Conservation (phyloP, 768 basidiomycete species). For the Xerocomus potaroensis region DNA sequence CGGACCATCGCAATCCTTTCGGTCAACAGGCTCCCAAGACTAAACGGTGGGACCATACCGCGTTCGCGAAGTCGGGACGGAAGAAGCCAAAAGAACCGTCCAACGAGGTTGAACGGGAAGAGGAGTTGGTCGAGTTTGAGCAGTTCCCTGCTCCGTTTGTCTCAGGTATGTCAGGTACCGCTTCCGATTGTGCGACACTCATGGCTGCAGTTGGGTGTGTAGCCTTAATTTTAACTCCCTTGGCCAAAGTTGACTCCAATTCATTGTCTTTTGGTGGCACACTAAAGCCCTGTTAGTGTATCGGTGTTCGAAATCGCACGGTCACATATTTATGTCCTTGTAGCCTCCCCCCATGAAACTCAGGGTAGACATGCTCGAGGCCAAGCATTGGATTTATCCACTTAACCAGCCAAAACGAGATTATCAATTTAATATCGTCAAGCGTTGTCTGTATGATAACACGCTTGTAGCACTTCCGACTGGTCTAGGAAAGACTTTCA, state of each 20-base stretch:
- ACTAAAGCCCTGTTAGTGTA: conserved; percentile 29
- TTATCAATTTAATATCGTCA: conserved; percentile 94
- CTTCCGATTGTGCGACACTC: conserved; percentile 1
- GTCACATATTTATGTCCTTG: conserved; percentile 1
- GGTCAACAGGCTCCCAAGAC: conserved; percentile 58
- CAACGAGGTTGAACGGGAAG: conserved; percentile 53
- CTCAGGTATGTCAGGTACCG: conserved; percentile 39
- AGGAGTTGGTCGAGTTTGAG: conserved; percentile 65
- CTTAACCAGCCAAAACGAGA: conserved; percentile 83
- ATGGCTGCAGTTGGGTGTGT: conserved; percentile 50
- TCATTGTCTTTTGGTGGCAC: neutral
- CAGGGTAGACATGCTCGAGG: conserved; percentile 68
- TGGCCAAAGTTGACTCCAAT: conserved; percentile 3
- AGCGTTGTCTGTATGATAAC: conserved; percentile 83
- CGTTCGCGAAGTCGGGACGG: conserved; percentile 76
- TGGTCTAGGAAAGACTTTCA: conserved; percentile 96
- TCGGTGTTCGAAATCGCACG: no score
- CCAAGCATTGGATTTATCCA: conserved; percentile 88
- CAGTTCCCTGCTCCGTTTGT: conserved; percentile 83
- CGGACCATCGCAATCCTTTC: conserved; percentile 38
- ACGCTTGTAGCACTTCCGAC: conserved; percentile 93
- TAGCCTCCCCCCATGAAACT: conserved; percentile 79
- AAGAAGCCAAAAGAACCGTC: conserved; percentile 51
- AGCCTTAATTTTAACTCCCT: neutral
- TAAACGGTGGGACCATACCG: conserved; percentile 91